A percentile compares a stretch with the other conserved stretches of the same genome.
phyloP scores from a whole-genome alignment of 257 asterid genomes.

The Knoxia roxburghii region DNA sequence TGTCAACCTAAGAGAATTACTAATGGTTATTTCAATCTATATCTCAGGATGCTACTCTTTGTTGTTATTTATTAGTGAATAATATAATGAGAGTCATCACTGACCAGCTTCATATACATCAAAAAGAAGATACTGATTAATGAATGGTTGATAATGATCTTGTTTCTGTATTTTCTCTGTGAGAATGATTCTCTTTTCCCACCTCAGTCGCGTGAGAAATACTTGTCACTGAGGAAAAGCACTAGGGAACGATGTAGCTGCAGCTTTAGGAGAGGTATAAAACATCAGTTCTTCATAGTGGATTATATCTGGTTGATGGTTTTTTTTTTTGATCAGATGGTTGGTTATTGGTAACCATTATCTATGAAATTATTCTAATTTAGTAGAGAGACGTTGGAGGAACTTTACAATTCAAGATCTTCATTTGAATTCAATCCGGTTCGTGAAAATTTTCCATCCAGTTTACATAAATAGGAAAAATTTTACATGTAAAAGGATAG shows the following conservation, averaged over 20 bases:
- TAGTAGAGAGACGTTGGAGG: slow-evolving; percentile 98
- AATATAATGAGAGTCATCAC: background rate
- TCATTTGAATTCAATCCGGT: slow-evolving; percentile 90
- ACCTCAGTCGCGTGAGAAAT: slow-evolving; percentile 87
- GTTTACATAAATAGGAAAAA: slow-evolving; percentile 9
- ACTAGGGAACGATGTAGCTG: slow-evolving; percentile 75
- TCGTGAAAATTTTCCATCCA: slow-evolving; percentile 22
- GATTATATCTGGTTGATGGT: slow-evolving; percentile 20
- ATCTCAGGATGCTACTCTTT: background rate
- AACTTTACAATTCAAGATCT: slow-evolving; percentile 83
- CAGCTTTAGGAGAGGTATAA: slow-evolving; percentile 80
- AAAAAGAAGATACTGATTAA: no score
- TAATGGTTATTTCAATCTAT: background rate
- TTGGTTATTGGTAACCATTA: slow-evolving; percentile 54
- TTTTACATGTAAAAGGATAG: background rate
- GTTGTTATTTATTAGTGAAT: background rate
- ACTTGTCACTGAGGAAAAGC: slow-evolving; percentile 79
- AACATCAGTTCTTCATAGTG: slow-evolving; percentile 20
- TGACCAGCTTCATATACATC: background rate
- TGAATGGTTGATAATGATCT: background rate
- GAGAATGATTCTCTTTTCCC: slow-evolving; percentile 12
- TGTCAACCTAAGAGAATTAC: background rate
- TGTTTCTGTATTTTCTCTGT: no score
- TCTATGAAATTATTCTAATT: slow-evolving; percentile 70
- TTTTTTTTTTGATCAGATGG: slow-evolving; percentile 47